phyloP scores from a whole-genome alignment of 2,329 filamentous ascomycete genomes.

The Epichloe typhina region DNA sequence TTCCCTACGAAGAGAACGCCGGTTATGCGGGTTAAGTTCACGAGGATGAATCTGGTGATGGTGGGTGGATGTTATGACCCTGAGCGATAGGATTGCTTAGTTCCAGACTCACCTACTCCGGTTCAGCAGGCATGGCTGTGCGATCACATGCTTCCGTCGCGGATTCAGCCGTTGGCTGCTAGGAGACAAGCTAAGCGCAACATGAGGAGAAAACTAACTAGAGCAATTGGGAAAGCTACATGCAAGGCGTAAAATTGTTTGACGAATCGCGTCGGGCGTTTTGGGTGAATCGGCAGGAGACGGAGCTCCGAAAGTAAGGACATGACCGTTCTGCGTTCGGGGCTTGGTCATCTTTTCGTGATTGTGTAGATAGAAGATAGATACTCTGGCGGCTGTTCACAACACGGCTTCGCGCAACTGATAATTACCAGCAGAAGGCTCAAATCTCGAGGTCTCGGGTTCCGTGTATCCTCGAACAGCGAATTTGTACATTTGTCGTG shows the following conservation, averaged over 20 bases:
- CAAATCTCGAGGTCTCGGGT: not conserved
- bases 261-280: not conserved
- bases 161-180: conserved; percentile 1
- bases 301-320: not conserved
- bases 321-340: not conserved
- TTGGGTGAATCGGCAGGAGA: not conserved
- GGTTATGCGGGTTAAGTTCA: conserved; percentile 86
- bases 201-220: conserved; percentile 1
- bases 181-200: conserved; percentile 5
- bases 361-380: not conserved
- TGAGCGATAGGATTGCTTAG: conserved; percentile 24
- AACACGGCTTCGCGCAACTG: not conserved
- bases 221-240: not conserved
- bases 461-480: too few relatives aligned
- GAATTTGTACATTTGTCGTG: too few relatives aligned
- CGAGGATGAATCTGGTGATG: conserved; percentile 85
- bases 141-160: conserved; percentile 4
- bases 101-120: conserved; percentile 1
- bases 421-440: not conserved
- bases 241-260: not conserved
- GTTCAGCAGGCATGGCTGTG: not conserved
- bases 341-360: not conserved
- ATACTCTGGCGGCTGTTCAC: not conserved
- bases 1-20: conserved; percentile 95
- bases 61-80: conserved; percentile 62